A percentile compares a stretch with the other conserved stretches of the same genome.
Evolutionary conservation across 2,329 filamentous ascomycete species (phyloP).

Genomic region (Phialocephala sp.): DNA sequence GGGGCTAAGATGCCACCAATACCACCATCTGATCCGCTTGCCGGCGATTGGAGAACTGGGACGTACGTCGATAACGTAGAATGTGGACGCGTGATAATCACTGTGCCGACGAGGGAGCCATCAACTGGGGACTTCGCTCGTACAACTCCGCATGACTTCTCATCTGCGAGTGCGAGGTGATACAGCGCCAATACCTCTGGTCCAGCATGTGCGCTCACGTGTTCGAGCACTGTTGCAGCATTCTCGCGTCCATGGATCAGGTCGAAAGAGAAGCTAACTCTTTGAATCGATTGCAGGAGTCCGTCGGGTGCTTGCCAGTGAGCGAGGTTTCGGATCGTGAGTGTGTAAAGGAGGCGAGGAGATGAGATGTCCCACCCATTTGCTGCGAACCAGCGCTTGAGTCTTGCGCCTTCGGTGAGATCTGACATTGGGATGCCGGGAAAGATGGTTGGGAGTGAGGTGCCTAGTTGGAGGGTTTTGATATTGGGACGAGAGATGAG

Average conservation of each 20-base stretch:
- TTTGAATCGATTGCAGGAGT: slow-evolving; percentile 61
- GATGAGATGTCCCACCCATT: slow-evolving; percentile 82
- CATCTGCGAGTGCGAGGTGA: slow-evolving; percentile 65
- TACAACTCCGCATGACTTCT: slow-evolving; percentile 67
- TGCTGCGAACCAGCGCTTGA: slow-evolving; percentile 83
- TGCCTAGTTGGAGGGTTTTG: slow-evolving; percentile 82
- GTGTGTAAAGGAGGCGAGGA: slow-evolving; percentile 66
- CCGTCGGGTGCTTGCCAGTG: slow-evolving; percentile 67
- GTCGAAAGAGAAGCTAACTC: slow-evolving; percentile 62
- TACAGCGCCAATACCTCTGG: slow-evolving; percentile 71
- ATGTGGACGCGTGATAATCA: slow-evolving; percentile 67
- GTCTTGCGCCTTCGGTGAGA: slow-evolving; percentile 52
- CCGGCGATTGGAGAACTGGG: slow-evolving; percentile 53
- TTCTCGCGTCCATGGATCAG: slow-evolving; percentile 69
- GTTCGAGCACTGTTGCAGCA: slow-evolving; percentile 64
- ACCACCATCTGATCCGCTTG: slow-evolving; percentile 43
- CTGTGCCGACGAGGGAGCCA: slow-evolving; percentile 65
- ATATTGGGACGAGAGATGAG: slow-evolving; percentile 77
- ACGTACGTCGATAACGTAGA: slow-evolving; percentile 65
- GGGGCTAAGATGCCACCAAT: slow-evolving; percentile 70
- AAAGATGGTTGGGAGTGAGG: slow-evolving; percentile 82
- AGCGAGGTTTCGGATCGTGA: slow-evolving; percentile 64
- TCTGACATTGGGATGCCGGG: slow-evolving; percentile 76
- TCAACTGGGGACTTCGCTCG: slow-evolving; percentile 67
- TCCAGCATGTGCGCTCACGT: slow-evolving; percentile 66